Percentiles rank a stretch among this genome's conserved stretches.
These are phyloP conservation scores for Leccinum pachyderme DNA, from an alignment of 1,284 basidiomycete species.

Conservation along the genomic window DNA sequence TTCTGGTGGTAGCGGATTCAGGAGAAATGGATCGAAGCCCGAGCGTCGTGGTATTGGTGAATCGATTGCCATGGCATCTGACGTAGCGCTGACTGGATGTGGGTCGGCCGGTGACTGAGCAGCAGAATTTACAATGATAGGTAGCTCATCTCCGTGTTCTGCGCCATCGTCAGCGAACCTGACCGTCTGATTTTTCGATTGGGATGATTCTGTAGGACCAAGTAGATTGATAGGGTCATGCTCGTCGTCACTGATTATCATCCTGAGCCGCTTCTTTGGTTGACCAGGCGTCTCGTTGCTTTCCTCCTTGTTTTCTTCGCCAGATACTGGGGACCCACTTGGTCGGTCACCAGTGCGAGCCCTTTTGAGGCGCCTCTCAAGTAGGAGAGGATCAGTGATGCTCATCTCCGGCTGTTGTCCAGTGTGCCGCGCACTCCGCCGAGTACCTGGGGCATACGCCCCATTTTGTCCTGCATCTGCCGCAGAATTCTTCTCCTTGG, in stretches of 20 bases:
- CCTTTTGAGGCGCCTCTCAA: slow-evolving; percentile 72
- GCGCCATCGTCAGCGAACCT: slow-evolving; percentile 40
- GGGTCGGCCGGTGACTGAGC: neutral
- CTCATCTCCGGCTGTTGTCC: slow-evolving; percentile 67
- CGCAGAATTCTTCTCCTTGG: slow-evolving; percentile 36
- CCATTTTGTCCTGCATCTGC: slow-evolving; percentile 17
- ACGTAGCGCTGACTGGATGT: slow-evolving; percentile 2
- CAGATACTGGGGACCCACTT: slow-evolving; percentile 53
- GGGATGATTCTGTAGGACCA: slow-evolving; percentile 33
- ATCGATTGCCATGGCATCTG: slow-evolving; percentile 36
- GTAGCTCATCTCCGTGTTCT: slow-evolving; percentile 19
- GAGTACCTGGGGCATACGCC: slow-evolving; percentile 36
- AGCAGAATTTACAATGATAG: slow-evolving; percentile 11
- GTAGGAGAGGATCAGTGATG: slow-evolving; percentile 67
- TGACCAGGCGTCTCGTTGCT: slow-evolving; percentile 33
- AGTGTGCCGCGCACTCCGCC: slow-evolving; percentile 69
- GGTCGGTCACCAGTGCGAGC: slow-evolving; percentile 60
- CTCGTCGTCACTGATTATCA: slow-evolving; percentile 44
- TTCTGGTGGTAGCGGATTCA: slow-evolving; percentile 51
- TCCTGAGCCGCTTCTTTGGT: slow-evolving; percentile 54
- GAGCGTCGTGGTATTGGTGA: slow-evolving; percentile 29
- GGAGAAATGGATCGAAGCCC: slow-evolving; percentile 55
- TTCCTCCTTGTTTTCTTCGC: slow-evolving; percentile 45
- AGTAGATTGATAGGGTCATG: slow-evolving; percentile 48
- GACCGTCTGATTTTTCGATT: slow-evolving; percentile 37